A percentile compares a stretch with the other conserved stretches of the same genome.
phyloP scores from a whole-genome alignment of 768 basidiomycete genomes.

The Boletus patriciae region DNA sequence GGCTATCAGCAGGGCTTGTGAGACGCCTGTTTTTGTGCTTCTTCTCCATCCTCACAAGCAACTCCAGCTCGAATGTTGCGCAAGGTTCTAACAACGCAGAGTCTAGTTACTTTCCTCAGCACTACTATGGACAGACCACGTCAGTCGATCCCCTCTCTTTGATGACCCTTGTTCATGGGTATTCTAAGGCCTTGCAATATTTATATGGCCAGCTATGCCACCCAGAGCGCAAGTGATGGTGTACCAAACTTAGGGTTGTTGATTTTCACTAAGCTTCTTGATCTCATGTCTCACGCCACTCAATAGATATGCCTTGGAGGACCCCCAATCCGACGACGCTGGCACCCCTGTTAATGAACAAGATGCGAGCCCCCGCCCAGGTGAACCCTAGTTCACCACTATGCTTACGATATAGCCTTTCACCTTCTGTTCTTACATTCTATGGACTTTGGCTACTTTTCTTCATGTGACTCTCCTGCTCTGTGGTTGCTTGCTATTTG shows the following conservation, averaged over 20 bases:
- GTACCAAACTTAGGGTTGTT: conserved; percentile 13
- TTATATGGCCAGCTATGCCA: conserved; percentile 7
- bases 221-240: neutral
- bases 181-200: neutral
- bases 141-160: conserved; percentile 8
- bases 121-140: conserved; percentile 11
- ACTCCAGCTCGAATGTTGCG: conserved; percentile 8
- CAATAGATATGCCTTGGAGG: conserved; percentile 14
- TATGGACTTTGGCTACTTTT: conserved; percentile 2
- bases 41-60: neutral
- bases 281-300: conserved; percentile 11
- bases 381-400: conserved; percentile 11
- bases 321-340: neutral
- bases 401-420: neutral
- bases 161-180: neutral
- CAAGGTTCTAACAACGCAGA: neutral
- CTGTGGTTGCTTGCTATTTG: conserved; percentile 1
- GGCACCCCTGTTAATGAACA: neutral
- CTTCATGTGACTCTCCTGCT: neutral
- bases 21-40: neutral
- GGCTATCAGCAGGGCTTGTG: conserved; percentile 16
- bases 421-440: neutral
- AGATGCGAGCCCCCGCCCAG: neutral
- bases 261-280: conserved; percentile 10
- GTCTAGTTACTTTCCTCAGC: conserved; percentile 2